A percentile compares a stretch with the other conserved stretches of the same genome.
Evolutionary conservation across 2,329 filamentous ascomycete genomes (phyloP).

Genomic region (Talaromyces sp.): DNA sequence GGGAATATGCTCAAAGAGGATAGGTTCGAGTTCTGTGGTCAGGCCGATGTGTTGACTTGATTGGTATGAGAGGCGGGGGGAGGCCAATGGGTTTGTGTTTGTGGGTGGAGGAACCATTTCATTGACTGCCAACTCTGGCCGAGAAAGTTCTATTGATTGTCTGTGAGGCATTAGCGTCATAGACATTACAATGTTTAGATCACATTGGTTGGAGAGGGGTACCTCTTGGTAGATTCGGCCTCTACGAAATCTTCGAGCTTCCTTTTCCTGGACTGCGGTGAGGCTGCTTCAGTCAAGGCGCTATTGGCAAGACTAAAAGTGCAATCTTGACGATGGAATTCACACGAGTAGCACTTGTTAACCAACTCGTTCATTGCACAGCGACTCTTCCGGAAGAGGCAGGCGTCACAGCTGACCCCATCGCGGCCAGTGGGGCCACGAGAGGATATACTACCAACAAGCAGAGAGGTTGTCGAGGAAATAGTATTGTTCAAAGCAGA

Average conservation of each 20-base stretch:
- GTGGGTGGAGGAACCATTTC: slow-evolving; percentile 21
- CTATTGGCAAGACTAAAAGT: slow-evolving; percentile 35
- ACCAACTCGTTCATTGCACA: slow-evolving; percentile 44
- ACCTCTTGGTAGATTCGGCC: slow-evolving; percentile 37
- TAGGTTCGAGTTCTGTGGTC: slow-evolving; percentile 42
- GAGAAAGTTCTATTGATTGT: slow-evolving; percentile 22
- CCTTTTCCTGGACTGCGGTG: slow-evolving; percentile 35
- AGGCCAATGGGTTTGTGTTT: slow-evolving; percentile 22
- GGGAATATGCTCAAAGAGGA: slow-evolving; percentile 39
- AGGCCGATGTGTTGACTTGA: slow-evolving; percentile 42
- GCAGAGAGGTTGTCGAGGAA: background rate
- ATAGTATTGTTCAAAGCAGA: slow-evolving; percentile 15
- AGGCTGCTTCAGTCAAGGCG: slow-evolving; percentile 20
- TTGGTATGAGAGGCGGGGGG: slow-evolving; percentile 32
- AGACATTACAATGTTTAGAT: background rate
- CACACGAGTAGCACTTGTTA: slow-evolving; percentile 44
- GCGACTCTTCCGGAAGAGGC: slow-evolving; percentile 40
- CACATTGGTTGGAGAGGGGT: background rate
- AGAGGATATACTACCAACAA: slow-evolving; percentile 25
- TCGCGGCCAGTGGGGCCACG: slow-evolving; percentile 30
- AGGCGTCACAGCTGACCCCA: slow-evolving; percentile 42
- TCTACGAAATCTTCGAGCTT: slow-evolving; percentile 36
- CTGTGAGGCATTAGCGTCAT: slow-evolving; percentile 18
- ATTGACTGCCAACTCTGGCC: slow-evolving; percentile 20
- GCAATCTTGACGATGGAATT: slow-evolving; percentile 45